Percentiles rank a stretch among this genome's conserved stretches.
phyloP scores from a whole-genome alignment of 257 asterid species.

The Solanum dulcamara region DNA sequence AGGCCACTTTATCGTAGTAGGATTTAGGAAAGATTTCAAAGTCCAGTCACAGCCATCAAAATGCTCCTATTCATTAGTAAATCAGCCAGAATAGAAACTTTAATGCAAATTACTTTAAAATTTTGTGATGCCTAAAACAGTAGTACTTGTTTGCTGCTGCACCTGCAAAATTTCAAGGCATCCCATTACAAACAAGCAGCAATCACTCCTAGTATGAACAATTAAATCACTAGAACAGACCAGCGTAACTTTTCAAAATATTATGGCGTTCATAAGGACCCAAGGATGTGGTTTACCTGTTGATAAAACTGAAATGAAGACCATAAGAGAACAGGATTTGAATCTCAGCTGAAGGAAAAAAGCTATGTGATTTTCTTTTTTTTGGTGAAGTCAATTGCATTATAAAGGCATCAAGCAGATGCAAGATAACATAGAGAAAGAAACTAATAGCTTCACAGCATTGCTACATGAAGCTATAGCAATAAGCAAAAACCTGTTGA shows the following conservation, averaged over 20 bases:
- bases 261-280: not conserved
- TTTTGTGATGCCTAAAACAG: not conserved
- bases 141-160: not conserved
- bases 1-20: not conserved
- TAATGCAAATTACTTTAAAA: not conserved
- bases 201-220: not conserved
- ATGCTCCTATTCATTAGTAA: not conserved
- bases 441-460: not conserved
- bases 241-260: not conserved
- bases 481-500: not conserved
- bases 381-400: not conserved
- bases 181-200: not conserved
- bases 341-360: not conserved
- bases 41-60: not conserved
- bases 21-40: not conserved
- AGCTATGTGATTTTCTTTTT: not conserved
- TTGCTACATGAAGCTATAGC: not conserved
- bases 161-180: not conserved
- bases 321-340: not conserved
- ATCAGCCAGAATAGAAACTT: not conserved
- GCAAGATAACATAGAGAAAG: not conserved
- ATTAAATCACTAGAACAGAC: not conserved
- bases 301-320: not conserved
- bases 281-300: not conserved
- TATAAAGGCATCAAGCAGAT: not conserved